Percentiles rank a stretch among this genome's conserved stretches.
These are phyloP conservation scores for Aspergillus heteromorphus DNA, from an alignment of 495 filamentous ascomycete genomes.

Conservation along the genomic window DNA sequence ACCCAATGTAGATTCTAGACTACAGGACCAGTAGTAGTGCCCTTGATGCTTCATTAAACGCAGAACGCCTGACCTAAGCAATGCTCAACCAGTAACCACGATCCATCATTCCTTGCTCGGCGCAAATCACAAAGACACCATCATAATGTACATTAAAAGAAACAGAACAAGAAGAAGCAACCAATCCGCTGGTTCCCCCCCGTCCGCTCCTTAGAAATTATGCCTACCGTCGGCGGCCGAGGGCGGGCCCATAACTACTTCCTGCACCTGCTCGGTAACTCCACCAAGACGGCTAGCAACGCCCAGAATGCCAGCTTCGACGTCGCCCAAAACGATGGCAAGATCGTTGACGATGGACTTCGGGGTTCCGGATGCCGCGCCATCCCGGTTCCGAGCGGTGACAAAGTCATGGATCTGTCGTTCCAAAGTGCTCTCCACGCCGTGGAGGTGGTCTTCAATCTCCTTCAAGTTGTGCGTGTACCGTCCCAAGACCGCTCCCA, in stretches of 20 bases:
- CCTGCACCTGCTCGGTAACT: constrained; percentile 65
- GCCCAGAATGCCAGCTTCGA: constrained; percentile 71
- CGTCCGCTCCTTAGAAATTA: constrained; percentile 8
- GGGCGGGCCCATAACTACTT: constrained; percentile 54
- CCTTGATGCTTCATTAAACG: neutral
- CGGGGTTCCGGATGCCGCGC: constrained; percentile 34
- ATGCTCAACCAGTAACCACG: constrained; percentile 3
- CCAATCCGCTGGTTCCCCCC: neutral
- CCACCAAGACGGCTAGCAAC: constrained; percentile 67
- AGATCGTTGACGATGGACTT: constrained; percentile 52
- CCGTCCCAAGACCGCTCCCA: constrained; percentile 57
- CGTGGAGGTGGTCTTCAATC: constrained; percentile 75
- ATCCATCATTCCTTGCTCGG: neutral
- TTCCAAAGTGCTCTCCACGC: constrained; percentile 64
- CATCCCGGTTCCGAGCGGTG: constrained; percentile 48
- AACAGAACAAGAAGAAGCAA: too few relatives aligned
- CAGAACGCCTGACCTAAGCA: constrained; percentile 9
- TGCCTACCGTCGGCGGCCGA: constrained; percentile 26
- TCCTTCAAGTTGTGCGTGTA: constrained; percentile 69
- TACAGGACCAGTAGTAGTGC: too few relatives aligned
- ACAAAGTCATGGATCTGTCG: constrained; percentile 66
- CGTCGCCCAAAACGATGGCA: constrained; percentile 64
- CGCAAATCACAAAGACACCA: neutral
- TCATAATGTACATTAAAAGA: neutral
- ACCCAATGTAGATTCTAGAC: too few relatives aligned